Conservation (phyloP, 257 asterid species). For the Henckelia pumila region DNA sequence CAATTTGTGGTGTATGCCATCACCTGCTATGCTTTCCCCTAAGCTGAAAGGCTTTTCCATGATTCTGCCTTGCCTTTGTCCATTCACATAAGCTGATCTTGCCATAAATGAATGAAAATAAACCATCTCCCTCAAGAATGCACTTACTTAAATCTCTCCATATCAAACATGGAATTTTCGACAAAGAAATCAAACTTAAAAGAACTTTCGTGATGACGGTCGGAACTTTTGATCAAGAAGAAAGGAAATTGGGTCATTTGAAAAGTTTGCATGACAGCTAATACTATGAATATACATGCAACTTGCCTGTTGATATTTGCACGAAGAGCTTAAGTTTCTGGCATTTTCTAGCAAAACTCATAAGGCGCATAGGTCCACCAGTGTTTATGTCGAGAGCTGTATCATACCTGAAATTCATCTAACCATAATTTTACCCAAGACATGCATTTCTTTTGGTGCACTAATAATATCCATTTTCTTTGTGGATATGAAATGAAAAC, state of each 20-base stretch:
- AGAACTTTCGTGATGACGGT: neutral
- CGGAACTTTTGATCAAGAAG: neutral
- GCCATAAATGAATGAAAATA: neutral
- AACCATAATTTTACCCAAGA: conserved; percentile 9
- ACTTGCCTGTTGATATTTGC: conserved; percentile 92
- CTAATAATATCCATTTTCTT: neutral
- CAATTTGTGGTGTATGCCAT: conserved; percentile 39
- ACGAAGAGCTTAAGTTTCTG: conserved; percentile 63
- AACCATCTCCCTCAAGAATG: neutral
- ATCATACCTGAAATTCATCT: conserved; percentile 62
- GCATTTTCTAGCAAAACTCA: conserved; percentile 76
- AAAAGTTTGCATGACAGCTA: neutral
- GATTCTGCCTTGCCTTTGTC: conserved; percentile 78
- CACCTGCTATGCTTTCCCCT: conserved; percentile 71
- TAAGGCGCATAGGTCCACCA: conserved; percentile 69
- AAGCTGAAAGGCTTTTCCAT: conserved; percentile 74
- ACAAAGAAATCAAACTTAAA: neutral
- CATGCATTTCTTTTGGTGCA: conserved; percentile 8
- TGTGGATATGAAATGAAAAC: neutral
- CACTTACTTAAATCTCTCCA: neutral
- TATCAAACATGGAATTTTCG: neutral
- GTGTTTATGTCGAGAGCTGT: conserved; percentile 84
- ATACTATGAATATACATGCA: neutral
- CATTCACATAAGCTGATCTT: conserved; percentile 85
- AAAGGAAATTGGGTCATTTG: neutral